Percentiles rank a stretch among this genome's conserved stretches.
These are phyloP conservation scores for Nemania serpens DNA, from an alignment of 2,329 filamentous ascomycete genomes.

Conservation along the genomic window DNA sequence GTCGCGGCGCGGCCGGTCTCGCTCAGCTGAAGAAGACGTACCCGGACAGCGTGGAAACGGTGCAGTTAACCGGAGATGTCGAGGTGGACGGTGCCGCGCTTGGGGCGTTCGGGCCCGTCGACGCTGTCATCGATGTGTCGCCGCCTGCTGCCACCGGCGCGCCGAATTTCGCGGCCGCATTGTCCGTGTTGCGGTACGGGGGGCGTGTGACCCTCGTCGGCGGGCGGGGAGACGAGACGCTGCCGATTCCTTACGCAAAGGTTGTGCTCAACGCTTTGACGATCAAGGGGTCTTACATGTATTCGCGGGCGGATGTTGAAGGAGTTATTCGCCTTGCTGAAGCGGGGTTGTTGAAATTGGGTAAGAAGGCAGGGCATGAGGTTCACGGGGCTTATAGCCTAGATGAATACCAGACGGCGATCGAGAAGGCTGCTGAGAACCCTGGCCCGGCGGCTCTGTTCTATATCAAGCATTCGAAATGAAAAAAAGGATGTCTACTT, in stretches of 20 bases:
- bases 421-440: constrained; percentile 10
- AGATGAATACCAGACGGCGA: not conserved
- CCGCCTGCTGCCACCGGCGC: constrained; percentile 43
- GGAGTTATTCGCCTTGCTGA: not conserved
- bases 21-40: constrained; percentile 38
- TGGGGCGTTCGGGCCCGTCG: constrained; percentile 39
- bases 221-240: constrained; percentile 5
- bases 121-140: constrained; percentile 53
- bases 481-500: not conserved
- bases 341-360: no score
- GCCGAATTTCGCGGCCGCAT: not conserved
- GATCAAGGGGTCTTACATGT: constrained; percentile 10
- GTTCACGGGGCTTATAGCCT: constrained; percentile 3
- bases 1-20: constrained; percentile 47
- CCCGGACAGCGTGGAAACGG: constrained; percentile 42
- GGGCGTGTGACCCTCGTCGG: not conserved
- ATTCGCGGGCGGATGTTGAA: constrained; percentile 1
- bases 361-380: not conserved
- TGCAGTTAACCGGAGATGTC: constrained; percentile 49
- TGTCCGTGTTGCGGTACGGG: not conserved
- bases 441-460: constrained; percentile 3
- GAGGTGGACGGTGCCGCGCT: constrained; percentile 42
- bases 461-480: constrained; percentile 1
- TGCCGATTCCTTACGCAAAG: constrained; percentile 10
- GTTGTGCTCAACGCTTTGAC: not conserved